Evolutionary conservation across 345 rosid species (phyloP), one percentile per base, ranked within the genome.

Genomic region (Acer yangbiense): DNA sequence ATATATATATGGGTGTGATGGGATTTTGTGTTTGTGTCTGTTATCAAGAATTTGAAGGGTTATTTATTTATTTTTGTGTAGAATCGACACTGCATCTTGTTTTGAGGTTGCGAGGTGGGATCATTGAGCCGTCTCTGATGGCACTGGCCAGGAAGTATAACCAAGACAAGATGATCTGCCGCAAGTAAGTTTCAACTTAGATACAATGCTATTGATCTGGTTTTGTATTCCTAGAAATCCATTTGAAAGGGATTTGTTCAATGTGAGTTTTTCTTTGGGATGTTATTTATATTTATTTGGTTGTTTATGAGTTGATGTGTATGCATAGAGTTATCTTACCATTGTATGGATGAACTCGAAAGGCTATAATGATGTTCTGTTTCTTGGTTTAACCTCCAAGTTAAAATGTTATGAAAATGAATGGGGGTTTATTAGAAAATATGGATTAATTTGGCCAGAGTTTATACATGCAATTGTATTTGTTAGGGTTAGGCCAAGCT

Each of bases 161-260:
- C 68, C 90, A 88, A 85, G 89, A 90, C 75, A 90, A 90, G 84
- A 88, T 84, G 85, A 88, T 90, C 67, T 90, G 90, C 85, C 92
- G 90, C 89, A 90, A 90, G 93, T 90, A 76, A 84, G 90, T 80
- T 44, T 68, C 6, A n/a, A 35, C 39, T 35, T 35, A 35, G 6
- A 35, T 35, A 35, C 2, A 32, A 13, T 50, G 16, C 6, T 43
- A 50, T 3, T 50, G 55, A 50, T 13, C 14, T 50, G 55, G 18
- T 50, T 50, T 14, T 50, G 3, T 50, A 13, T 11, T 13, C 13
- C 16, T 13, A 50, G 16, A 50, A 1, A 14, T 4, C 6, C 13
- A 13, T 50, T 50, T 50, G 4, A 50, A 50, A 4, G 16, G 55
- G 55, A 50, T 50, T 50, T 50, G 13, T 14, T 50, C 5, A 14